phyloP scores from a whole-genome alignment of 768 basidiomycete genomes.

The Fomitopsis serialis region DNA sequence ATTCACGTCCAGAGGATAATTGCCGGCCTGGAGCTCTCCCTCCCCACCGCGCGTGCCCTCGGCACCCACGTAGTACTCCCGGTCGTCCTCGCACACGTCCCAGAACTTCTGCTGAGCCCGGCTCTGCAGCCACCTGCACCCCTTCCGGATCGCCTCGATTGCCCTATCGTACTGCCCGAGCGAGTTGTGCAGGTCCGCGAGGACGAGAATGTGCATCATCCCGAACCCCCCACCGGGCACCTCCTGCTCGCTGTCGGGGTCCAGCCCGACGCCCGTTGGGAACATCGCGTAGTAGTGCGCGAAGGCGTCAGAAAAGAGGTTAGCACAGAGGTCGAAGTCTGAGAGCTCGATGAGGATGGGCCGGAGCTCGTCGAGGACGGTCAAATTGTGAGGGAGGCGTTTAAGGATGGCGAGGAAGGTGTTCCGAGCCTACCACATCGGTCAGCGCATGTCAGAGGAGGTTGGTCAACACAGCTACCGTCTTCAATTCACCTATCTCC shows the following conservation, averaged over 20 bases:
- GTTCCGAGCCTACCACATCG: conserved; percentile 41
- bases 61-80: conserved; percentile 69
- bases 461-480: conserved; percentile 42
- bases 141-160: conserved; percentile 62
- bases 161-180: conserved; percentile 65
- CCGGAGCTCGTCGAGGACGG: conserved; percentile 72
- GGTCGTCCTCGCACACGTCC: conserved; percentile 80
- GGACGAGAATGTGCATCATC: conserved; percentile 68
- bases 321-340: conserved; percentile 59
- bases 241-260: conserved; percentile 17
- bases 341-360: conserved; percentile 70
- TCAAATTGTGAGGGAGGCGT: conserved; percentile 73
- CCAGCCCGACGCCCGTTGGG: conserved; percentile 43
- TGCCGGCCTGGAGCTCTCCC: conserved; percentile 50
- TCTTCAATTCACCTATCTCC: conserved; percentile 63
- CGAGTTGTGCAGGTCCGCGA: conserved; percentile 80
- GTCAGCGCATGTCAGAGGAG: neutral
- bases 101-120: conserved; percentile 67
- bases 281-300: conserved; percentile 53
- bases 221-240: conserved; percentile 39
- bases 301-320: conserved; percentile 70
- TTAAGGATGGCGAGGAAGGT: conserved; percentile 70
- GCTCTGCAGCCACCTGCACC: conserved; percentile 91
- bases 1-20: conserved; percentile 64
- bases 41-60: conserved; percentile 20